Evolutionary conservation across 345 rosid species (phyloP).

Genomic region (Eucalyptus polybractea): DNA sequence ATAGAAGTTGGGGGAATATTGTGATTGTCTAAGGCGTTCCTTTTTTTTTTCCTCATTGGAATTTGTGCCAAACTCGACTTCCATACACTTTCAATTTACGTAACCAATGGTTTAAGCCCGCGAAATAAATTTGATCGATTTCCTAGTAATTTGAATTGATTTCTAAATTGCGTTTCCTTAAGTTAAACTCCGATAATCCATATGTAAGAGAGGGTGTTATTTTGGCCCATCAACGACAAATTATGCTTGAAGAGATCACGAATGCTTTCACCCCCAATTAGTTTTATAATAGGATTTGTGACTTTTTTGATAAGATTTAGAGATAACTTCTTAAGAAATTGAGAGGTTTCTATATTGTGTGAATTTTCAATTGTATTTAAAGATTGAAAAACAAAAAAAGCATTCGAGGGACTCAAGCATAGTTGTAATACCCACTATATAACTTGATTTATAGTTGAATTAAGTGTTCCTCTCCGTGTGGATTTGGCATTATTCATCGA

Average conservation of each 20-base stretch:
- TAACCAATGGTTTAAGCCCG: background rate
- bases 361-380: background rate
- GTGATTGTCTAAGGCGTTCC: background rate
- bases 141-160: background rate
- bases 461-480: no score
- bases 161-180: background rate
- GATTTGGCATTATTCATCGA: background rate
- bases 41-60: background rate
- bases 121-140: background rate
- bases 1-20: background rate
- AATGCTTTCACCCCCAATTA: background rate
- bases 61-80: background rate
- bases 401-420: no score
- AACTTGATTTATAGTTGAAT: background rate
- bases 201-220: background rate
- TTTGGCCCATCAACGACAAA: background rate
- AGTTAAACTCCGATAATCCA: background rate
- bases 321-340: background rate
- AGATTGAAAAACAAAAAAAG: background rate
- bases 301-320: background rate
- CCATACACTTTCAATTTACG: background rate
- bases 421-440: background rate
- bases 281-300: background rate
- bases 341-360: background rate
- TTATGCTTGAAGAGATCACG: background rate